Evolutionary conservation across 1,284 basidiomycete species (phyloP), one percentile per base, ranked within the genome.

Genomic region (Farysia itapuensis): DNA sequence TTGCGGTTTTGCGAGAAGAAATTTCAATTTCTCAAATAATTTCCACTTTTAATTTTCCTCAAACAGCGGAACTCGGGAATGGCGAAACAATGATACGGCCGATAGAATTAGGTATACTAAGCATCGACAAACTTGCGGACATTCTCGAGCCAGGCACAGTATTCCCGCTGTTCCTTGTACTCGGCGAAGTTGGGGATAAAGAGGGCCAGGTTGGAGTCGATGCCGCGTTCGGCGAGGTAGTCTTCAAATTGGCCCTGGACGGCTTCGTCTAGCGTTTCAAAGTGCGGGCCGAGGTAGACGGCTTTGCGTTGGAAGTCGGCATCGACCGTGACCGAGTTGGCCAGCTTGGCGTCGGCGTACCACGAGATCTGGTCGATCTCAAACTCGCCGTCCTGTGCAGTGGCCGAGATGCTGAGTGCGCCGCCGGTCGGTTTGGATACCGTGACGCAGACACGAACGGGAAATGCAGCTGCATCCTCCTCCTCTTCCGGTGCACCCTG

Each of bases 241-340:
- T 82, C 81, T 72, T 89, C 86, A 72, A 94, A 90, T 74, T 89
- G 86, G 52, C 87, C 85, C 80, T 97, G 94, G 9, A 98, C 84
- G 5, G 78, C 77, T 24, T 87, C 82, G 75, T 97, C 94, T 35
- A 97, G 84, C 40, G 91, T 89, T 53, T 94, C 90, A 73, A 96
- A 97, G 80, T 86, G 84, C 43, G 93, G 93, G 3, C 93, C 93
- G 75, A 95, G 85, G 82, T 95, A 97, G 64, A 88, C 80, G 8
- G 88, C 90, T 32, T 92, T 84, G 40, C 93, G 85, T 74, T 87
- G 86, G 89, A 89, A 96, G 80, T 96, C 93, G 12, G 88, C 88
- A 60, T 96, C 91, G 6, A 89, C 86, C 16, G 86, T 89, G 60
- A 90, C 79, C 24, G 87, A 86, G 9, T 85, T 86, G 13, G 87